Conservation (phyloP, 164 flowering plant species). For the Dillenia suffruticosa region DNA sequence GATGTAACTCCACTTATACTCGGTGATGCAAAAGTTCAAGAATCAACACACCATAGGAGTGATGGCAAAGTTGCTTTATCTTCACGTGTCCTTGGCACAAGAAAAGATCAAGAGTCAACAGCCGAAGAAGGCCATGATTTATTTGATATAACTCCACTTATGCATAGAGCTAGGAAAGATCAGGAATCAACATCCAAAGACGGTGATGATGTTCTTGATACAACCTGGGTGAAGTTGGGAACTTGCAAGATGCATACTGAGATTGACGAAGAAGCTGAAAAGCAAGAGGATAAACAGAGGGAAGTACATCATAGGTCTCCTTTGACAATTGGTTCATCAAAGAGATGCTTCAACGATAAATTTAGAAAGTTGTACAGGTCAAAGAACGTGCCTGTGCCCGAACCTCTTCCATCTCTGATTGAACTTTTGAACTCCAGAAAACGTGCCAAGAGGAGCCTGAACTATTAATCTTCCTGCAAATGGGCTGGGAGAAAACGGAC, state of each 20-base stretch:
- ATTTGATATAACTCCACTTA: too few relatives aligned
- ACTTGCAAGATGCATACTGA: conserved; percentile 8
- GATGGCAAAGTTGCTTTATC: too few relatives aligned
- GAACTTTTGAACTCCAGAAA: conserved; percentile 51
- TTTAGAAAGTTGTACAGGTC: conserved; percentile 69
- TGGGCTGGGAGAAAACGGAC: too few relatives aligned
- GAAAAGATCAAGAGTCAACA: too few relatives aligned
- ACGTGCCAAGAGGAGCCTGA: conserved; percentile 31
- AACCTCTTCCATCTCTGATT: conserved; percentile 72
- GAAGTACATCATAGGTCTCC: conserved; percentile 6
- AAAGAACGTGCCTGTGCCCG: conserved; percentile 76
- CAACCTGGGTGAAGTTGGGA: background rate
- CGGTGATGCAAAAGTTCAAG: conserved; percentile 4
- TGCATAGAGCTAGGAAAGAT: too few relatives aligned
- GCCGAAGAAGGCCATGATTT: too few relatives aligned
- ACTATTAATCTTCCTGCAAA: too few relatives aligned
- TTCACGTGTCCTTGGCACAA: too few relatives aligned
- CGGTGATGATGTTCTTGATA: background rate
- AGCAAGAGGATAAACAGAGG: conserved; percentile 11
- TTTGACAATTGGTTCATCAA: conserved; percentile 26
- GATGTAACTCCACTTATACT: background rate
- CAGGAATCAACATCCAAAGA: too few relatives aligned
- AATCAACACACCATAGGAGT: background rate
- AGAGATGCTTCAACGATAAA: conserved; percentile 25
- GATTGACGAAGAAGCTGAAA: conserved; percentile 13